Evolutionary conservation across 2,329 filamentous ascomycete genomes (phyloP), one percentile per base, ranked within the genome.

Genomic region (Sporothrix protearum): DNA sequence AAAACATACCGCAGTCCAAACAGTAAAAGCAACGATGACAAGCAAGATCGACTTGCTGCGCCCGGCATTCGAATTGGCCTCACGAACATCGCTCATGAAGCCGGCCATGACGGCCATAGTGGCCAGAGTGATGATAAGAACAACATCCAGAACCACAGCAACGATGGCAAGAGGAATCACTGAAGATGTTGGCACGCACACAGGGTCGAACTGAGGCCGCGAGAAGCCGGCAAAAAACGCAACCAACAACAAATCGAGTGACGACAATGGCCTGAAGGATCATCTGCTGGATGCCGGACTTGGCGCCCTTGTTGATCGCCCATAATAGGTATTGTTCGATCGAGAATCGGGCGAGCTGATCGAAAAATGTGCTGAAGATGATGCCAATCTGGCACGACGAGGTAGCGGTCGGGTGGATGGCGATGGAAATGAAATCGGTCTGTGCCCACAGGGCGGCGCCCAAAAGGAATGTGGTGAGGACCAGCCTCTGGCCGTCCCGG

Each of bases 401-500:
- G 22, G 79, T 72, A 42, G 83, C 82, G 42, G 77, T 78, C 45
- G 81, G 77, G 73, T 83, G 79, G 77, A 87, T 80, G 69, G 86
- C 76, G 30, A 84, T 84, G 36, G 85, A 79, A 70, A 85, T 78
- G 73, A 89, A 88, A 71, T 83, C 83, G 73, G 82, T 77, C 53
- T 85, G 79, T 63, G 86, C 85, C 87, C 87, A 89, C 66, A 86
- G 80, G 74, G 83, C 82, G 39, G 85, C 81, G 71, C 83, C 81
- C 33, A 82, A 73, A 76, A 88, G 82, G 77, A 88, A 88, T 75
- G 81, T 78, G 76, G 84, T 80, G 85, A 89, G 86, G 86, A 84
- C 86, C 86, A 89, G 87, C 86, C 87, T 88, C 86, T 84, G 83
- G 81, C 85, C 85, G 80, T 88, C 85, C 79, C 84, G 83, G 77